Base-by-base conservation (phyloP, 768 basidiomycete genomes). In the Arthromyces matolae region DNA sequence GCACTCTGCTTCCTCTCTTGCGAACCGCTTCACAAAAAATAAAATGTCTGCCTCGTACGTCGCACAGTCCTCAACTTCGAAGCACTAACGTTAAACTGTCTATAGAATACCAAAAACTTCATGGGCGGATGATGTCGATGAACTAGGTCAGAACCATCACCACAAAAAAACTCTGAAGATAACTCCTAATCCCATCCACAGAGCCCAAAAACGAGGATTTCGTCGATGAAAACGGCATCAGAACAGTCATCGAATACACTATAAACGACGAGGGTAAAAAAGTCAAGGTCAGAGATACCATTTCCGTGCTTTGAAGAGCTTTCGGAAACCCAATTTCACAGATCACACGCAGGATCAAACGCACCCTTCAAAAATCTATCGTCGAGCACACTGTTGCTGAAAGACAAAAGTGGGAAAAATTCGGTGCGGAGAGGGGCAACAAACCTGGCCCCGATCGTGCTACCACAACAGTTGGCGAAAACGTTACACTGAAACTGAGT, bases 371-470 rank as follows among this genome's bases (percentile, higher is more conserved):
- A 62, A 94, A 92, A 64, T 84, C 89, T 8, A 77, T 92, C 29
- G 96, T 98, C n/a, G 89, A 93, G 51, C 94, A 95, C 63, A 76
- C 80, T 19, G 93, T 97, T 9, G 96, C 96, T 0, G 93, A 95
- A 64, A 82, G 95, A 40, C 88, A 94, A 67, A 84, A 83, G 55
- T 96, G 93, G 93, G 61, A 81, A 18, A 98, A 95, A 66, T 99
- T 99, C 60, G 96, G 96, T 3, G 76, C 80, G 52, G 96, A 98
- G 69, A 84, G 80, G 65, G 89, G 91, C 19, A 93, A 82, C 62
- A 80, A 86, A 31, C 71, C 87, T 12, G 95, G 95, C 4, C 94
- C 93, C 3, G 92, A 96, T 69, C 77, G 87, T 29, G 89, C 93
- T 10, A 99, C 96, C 2, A 93, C 93, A 0, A 94, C 93, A 1